Evolutionary conservation across 768 basidiomycete genomes (phyloP), one percentile per base, ranked within the genome.

Genomic region (Mrakia gelida): DNA sequence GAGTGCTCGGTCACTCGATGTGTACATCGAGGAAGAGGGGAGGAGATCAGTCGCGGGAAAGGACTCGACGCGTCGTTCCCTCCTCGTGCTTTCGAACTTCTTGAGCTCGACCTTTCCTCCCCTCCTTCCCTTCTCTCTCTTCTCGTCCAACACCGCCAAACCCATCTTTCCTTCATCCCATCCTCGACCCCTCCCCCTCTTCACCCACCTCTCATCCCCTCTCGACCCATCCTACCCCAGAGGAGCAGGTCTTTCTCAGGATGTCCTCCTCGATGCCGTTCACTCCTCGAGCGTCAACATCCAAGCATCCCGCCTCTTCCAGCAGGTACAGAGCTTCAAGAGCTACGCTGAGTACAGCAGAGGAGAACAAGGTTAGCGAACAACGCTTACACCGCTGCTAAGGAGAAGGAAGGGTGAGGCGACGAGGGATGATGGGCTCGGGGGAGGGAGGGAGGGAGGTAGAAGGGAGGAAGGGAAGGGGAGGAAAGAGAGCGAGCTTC

Each of bases 251-350:
- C 59, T 59, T 5, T 26, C 59, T 56, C 49, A n/a, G 28, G 71
- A 72, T 49, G 49, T 56, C 52, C 2, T 30, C 30, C 7, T 67
- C 75, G 28, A 45, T 75, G 65, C 75, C 75, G 18, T 75, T 75
- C 65, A 75, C 75, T 5, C 75, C 75, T 45, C 63, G 75, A 59
- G 56, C 73, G 26, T 67, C 75, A 6, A n/a, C 63, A 8, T 75
- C 75, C 23, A 54, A 34, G 38, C 49, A 74, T 16, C 73, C 18
- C 7, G 34, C 59, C 8, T 26, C 75, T 18, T 56, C 63, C 8
- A 21, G 45, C 10, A 34, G 75, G n/a, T 75, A 26, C 30, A 61
- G 75, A 49, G 75, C 75, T 1, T 68, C 30, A 5, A 63, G 75
- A 26, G 75, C 75, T 21, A 75, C 59, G 5, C 49, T 75, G 8